A percentile compares a stretch with the other conserved stretches of the same genome.
phyloP scores from a whole-genome alignment of 2,329 filamentous ascomycete genomes.

The Lecanosticta acicola region DNA sequence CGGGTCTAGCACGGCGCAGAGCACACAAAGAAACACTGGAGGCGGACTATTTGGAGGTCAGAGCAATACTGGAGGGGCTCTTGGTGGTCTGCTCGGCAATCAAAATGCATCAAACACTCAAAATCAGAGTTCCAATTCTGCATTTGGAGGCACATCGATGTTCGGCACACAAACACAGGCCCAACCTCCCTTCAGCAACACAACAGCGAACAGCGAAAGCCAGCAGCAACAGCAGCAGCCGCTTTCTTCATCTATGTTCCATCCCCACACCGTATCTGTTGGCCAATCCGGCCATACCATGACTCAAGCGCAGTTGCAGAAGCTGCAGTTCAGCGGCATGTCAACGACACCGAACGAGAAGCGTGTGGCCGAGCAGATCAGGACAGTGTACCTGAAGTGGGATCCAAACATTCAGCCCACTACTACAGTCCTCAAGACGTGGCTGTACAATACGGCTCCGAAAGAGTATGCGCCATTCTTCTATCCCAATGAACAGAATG shows the following conservation, averaged over 20 bases:
- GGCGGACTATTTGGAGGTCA: constrained; percentile 16
- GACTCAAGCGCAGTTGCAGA: constrained; percentile 26
- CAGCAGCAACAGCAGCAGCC: constrained; percentile 24
- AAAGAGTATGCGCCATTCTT: constrained; percentile 71
- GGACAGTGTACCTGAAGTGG: constrained; percentile 67
- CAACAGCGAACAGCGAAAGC: constrained; percentile 15
- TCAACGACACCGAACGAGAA: constrained; percentile 51
- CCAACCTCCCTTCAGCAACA: neutral
- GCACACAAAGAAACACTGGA: neutral
- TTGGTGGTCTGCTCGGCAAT: constrained; percentile 3
- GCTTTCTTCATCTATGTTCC: constrained; percentile 13
- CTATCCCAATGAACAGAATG: constrained; percentile 52
- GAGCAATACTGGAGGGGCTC: neutral
- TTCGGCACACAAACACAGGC: constrained; percentile 14
- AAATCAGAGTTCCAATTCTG: constrained; percentile 7
- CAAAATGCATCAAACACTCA: constrained; percentile 10
- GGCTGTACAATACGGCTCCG: constrained; percentile 82
- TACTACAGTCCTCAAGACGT: constrained; percentile 67
- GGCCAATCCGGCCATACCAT: constrained; percentile 19
- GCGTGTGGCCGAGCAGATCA: constrained; percentile 68
- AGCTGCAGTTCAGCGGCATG: constrained; percentile 20
- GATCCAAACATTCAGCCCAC: constrained; percentile 45
- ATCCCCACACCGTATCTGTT: constrained; percentile 18
- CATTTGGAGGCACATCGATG: constrained; percentile 6
- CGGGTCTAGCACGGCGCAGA: constrained; percentile 21